These are phyloP conservation scores for Chenopodium album DNA, from an alignment of 148 eudicot species.

Conservation along the genomic window DNA sequence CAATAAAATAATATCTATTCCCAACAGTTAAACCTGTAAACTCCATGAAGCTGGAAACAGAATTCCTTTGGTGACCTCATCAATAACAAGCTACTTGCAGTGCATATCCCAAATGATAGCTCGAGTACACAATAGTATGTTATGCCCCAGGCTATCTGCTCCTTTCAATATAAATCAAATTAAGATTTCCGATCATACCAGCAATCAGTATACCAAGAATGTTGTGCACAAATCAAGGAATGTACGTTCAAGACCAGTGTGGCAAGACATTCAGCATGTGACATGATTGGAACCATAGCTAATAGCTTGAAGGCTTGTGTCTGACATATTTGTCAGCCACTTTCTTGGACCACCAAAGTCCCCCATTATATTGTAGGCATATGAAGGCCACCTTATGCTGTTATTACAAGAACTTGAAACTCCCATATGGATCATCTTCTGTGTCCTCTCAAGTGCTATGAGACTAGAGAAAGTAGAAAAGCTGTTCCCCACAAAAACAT, in stretches of 20 bases:
- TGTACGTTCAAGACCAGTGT: background rate
- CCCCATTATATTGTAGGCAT: slow-evolving; percentile 79
- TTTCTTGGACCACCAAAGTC: slow-evolving; percentile 53
- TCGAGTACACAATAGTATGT: background rate
- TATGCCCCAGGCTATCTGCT: background rate
- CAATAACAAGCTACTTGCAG: background rate
- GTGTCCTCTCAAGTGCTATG: slow-evolving; percentile 87
- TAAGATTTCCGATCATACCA: background rate
- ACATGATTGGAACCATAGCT: slow-evolving; percentile 82
- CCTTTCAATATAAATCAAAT: background rate
- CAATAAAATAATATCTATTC: background rate
- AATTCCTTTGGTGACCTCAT: background rate
- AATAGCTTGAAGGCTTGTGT: slow-evolving; percentile 59
- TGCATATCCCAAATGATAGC: background rate
- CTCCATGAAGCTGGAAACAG: background rate
- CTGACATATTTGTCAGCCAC: slow-evolving; percentile 90
- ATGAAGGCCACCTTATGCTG: slow-evolving; percentile 77
- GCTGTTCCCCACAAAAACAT: slow-evolving; percentile 87
- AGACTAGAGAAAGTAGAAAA: slow-evolving; percentile 93
- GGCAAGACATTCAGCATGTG: slow-evolving; percentile 43
- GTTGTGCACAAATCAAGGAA: background rate
- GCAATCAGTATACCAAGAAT: background rate
- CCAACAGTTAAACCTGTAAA: background rate
- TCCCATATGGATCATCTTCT: slow-evolving; percentile 47
- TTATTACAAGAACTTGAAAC: slow-evolving; percentile 39